Evolutionary conservation across 148 eudicot genomes (phyloP).

Genomic region (Spergularia bocconei): DNA sequence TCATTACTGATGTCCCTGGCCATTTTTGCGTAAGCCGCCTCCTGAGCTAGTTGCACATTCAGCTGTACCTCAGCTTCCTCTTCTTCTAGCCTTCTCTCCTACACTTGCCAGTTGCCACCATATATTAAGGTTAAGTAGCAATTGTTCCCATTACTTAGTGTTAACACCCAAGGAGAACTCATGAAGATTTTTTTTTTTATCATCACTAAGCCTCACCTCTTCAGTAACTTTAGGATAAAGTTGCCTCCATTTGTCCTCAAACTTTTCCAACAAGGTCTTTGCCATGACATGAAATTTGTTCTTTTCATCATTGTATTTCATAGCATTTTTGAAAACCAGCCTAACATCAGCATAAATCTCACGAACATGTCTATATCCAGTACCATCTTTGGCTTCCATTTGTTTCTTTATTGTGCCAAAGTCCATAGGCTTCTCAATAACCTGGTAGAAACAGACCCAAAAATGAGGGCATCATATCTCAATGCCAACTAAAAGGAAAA

Average conservation of each 20-base stretch:
- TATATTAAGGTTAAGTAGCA: not conserved
- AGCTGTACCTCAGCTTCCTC: constrained; percentile 63
- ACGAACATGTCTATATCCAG: constrained; percentile 78
- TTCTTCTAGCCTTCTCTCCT: constrained; percentile 68
- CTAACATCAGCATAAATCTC: constrained; percentile 81
- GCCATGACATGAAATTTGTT: constrained; percentile 75
- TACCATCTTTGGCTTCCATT: constrained; percentile 83
- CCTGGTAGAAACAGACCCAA: constrained; percentile 36
- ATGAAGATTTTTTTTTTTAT: not conserved
- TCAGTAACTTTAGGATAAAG: constrained; percentile 78
- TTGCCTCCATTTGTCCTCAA: constrained; percentile 85
- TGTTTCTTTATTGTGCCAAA: constrained; percentile 75
- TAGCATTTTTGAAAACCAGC: constrained; percentile 71
- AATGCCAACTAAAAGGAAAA: constrained; percentile 1
- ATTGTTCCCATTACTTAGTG: not conserved
- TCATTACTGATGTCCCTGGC: constrained; percentile 70
- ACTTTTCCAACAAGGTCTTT: constrained; percentile 57
- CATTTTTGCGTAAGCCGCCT: constrained; percentile 61
- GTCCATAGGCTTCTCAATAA: constrained; percentile 94
- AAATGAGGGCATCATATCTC: constrained; percentile 4
- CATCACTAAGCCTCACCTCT: constrained; percentile 51
- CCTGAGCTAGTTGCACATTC: constrained; percentile 61
- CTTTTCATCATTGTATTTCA: constrained; percentile 85
- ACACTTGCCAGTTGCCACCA: constrained; percentile 18
- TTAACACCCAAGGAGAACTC: not conserved